These are phyloP conservation scores for Beauveria medogensis DNA, from an alignment of 2,329 filamentous ascomycete species.

Conservation along the genomic window DNA sequence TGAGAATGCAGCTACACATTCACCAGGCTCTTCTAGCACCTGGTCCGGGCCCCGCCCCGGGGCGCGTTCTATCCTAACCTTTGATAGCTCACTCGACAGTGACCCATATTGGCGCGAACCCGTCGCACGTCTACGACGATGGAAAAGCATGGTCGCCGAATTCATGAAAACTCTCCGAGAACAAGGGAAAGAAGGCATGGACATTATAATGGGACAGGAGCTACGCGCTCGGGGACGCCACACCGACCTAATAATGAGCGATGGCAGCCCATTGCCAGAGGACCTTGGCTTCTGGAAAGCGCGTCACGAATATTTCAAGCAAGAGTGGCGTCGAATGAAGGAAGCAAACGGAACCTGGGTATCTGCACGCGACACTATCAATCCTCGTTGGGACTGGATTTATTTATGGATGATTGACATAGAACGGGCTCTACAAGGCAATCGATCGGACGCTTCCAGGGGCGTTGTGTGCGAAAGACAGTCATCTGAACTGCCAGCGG, in stretches of 20 bases:
- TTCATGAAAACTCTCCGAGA: background rate
- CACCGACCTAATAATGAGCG: background rate
- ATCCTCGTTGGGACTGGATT: too few species aligned
- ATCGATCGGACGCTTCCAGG: too few species aligned
- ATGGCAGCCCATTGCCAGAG: background rate
- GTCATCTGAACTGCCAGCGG: too few species aligned
- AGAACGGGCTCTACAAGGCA: too few species aligned
- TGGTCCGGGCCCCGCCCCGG: background rate
- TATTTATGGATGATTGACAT: too few species aligned
- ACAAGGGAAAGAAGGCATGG: background rate
- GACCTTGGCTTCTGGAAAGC: background rate
- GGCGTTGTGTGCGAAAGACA: too few species aligned
- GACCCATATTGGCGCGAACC: background rate
- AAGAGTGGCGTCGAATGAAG: background rate
- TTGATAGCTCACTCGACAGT: background rate
- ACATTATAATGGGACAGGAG: background rate
- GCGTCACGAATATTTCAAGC: background rate
- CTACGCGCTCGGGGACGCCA: background rate
- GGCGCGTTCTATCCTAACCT: background rate
- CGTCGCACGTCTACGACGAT: background rate
- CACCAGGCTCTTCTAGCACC: background rate
- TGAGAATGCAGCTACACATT: background rate
- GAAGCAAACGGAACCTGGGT: too few species aligned
- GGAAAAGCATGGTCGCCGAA: accelerated
- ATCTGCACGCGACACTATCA: too few species aligned